A percentile compares a stretch with the other conserved stretches of the same genome.
Conservation (phyloP, 306 rosid genomes). For the Fagus crenata region DNA sequence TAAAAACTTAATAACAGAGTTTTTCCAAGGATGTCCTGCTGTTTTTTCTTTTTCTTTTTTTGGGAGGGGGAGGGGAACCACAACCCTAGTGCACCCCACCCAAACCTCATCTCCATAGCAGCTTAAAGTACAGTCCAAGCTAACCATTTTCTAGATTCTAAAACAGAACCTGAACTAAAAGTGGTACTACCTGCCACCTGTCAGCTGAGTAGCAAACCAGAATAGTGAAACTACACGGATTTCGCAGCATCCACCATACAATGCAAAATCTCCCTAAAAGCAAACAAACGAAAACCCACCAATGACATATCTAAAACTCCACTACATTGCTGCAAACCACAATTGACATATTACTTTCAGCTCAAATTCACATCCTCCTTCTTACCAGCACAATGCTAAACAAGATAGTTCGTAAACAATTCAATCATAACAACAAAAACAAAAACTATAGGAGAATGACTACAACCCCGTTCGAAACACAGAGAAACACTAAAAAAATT, state of each 20-base stretch:
- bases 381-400: neutral
- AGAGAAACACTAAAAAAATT: neutral
- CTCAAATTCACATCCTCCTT: neutral
- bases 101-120: neutral
- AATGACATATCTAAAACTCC: slow-evolving; percentile 1
- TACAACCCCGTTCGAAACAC: neutral
- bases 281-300: neutral
- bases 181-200: neutral
- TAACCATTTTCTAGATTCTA: neutral
- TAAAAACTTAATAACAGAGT: no score
- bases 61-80: no score
- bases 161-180: neutral
- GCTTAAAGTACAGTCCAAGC: neutral
- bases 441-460: neutral
- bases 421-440: neutral
- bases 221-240: slow-evolving; percentile 1
- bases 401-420: neutral
- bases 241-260: neutral
- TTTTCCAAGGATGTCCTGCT: neutral
- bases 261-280: neutral
- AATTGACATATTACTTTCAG: neutral
- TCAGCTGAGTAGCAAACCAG: neutral
- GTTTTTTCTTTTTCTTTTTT: neutral
- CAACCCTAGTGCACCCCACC: no score
- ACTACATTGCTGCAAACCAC: neutral